Evolutionary conservation across 2,329 filamentous ascomycete species (phyloP), one percentile per base, ranked within the genome.

Genomic region (Aschersonia sp.): DNA sequence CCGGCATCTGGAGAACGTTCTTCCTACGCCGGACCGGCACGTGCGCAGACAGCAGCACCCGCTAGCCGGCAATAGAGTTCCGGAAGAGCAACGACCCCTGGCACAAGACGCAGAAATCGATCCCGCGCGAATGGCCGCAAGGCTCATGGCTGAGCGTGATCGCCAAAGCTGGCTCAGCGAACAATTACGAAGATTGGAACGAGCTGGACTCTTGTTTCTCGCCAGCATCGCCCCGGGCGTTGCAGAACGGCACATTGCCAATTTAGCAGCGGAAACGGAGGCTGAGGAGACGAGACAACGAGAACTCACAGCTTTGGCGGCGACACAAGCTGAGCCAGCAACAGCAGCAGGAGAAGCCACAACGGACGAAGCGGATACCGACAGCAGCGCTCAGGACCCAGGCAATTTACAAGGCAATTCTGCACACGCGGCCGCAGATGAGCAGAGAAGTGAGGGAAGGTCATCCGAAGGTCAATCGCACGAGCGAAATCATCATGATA

Each of bases 201-300:
- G 79, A 51, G 74, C 77, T 14, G 68, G 74, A 0, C 68, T 83
- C 12, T 65, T 83, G 30, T 83, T 83, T 55, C 64, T 83, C 29
- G 79, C 79, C 22, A 83, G 79, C 57, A 72, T 83, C 50, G 76
- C 79, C 2, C 79, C 79, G 1, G 79, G 79, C 8, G 71, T 83
- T 30, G 78, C 78, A 1, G 79, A 83, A 61, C 66, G 77, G 45
- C 79, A 83, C 51, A 81, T 83, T 50, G 74, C 72, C 30, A 69
- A 74, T 43, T 59, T 78, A 2, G 74, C 78, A 54, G 73, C 70
- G 4, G 70, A 74, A 48, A 71, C 68, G 40, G 64, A 69, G 45
- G 66, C 61, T 2, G 72, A 56, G 32, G 53, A 72, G 53, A 58
- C 64, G 41, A 61, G 68, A 50, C 63, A 69, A 30, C 62, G 62